Base-by-base conservation (phyloP, 2,329 filamentous ascomycete genomes). In the Diaporthe velutina region DNA sequence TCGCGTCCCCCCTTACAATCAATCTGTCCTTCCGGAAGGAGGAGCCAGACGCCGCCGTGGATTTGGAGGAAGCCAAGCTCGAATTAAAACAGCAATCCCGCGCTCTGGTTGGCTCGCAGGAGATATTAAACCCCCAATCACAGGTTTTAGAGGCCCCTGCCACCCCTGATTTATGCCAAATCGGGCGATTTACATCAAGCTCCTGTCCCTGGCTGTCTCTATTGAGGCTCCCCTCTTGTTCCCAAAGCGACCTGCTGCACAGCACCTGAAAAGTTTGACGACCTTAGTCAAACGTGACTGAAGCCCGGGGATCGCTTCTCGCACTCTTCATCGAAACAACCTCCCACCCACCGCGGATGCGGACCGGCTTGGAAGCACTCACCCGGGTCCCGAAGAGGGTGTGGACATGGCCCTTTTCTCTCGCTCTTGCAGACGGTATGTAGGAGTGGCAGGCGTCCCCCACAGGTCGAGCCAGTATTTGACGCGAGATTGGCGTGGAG, bases 141-240 rank as follows among this genome's bases (percentile, higher is more conserved):
- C 66, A 50, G 52, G 70, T 52, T 75, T 74, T 61, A 74, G 57
- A 25, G 42, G 45, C 12, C 57, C 57, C 52, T 48, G 30, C 38
- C 66, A 58, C 74, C 71, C 74, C 74, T 75, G 71, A 42, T 45
- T 75, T 38, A 67, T 71, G n/a, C 74, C 74, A 30, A 45, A 75
- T 75, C 58, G 40, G 74, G 71, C 48, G 50, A 71, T 61, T 75
- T 54, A 71, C 57, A 71, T 67, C 57, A 64, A 25, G 19, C 33
- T 67, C 40, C 50, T 70, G 33, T n/a, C 40, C 38, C 58, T 54
- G 48, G 4, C 13, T 9, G 15, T 38, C 38, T 10, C 30, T 40
- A 25, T 22, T 68, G 48, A 68, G 45, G 48, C 64, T 68, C 33
- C 64, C 40, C 64, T 68, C 48, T 54, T 68, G 64, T 54, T 40